Base-by-base conservation (phyloP, 768 basidiomycete species). In the Boletales sp. region DNA sequence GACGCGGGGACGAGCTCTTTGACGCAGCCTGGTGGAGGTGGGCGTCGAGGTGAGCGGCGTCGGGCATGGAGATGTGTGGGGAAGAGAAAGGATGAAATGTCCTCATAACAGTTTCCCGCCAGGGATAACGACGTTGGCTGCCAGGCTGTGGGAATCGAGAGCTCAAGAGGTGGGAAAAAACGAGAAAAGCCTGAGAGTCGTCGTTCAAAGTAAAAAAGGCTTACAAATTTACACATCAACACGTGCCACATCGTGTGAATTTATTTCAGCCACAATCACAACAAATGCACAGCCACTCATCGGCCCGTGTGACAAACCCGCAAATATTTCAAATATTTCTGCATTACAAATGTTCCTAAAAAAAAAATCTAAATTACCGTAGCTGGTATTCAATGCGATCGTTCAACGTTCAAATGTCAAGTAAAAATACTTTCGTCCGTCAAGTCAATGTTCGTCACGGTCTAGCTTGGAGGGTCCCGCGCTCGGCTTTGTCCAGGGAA, bases 111-210 rank as follows among this genome's bases (percentile, higher is more conserved):
- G 58, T 70, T 72, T 67, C 73, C 71, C 67, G 72, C 61, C 65
- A 64, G 62, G 67, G 68, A 67, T 67, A 60, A 59, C 60, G 58
- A 63, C 43, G 65, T 67, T 66, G 66, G 62, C 60, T 65, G 66
- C 63, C 64, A 62, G 24, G 68, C 71, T 76, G 74, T 76, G 74
- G 74, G 74, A 76, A 76, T 66, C 55, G 59, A 59, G 56, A 63
- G 58, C n/a, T n/a, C 64, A 63, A 27, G 62, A 70, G 69, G 73
- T 75, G 74, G 74, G 74, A 75, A 75, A 54, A 73, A 76, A 74
- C 54, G 53, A 58, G 47, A 56, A 54, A 54, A 51, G 59, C 61
- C 61, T 68, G 66, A 58, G 60, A 59, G 58, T 52, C 47, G 53
- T 56, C 34, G 24, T 27, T 27, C 55, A 65, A 60, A 50, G 51